Evolutionary conservation across 2,329 filamentous ascomycete genomes (phyloP).

Genomic region (Pseudocercospora cruenta): DNA sequence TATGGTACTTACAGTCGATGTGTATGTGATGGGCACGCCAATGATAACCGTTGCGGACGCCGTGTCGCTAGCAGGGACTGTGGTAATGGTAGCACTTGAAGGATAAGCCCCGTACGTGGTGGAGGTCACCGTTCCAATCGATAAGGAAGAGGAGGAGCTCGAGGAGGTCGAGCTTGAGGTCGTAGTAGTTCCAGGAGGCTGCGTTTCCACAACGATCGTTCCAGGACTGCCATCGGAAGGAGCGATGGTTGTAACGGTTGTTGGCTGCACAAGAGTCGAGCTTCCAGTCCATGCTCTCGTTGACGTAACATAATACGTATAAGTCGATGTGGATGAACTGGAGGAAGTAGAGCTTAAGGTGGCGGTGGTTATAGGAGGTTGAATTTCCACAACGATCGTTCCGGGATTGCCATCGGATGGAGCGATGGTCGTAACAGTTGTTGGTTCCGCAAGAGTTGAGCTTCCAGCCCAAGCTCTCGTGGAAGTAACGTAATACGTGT

Average conservation of each 20-base stretch:
- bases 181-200: neutral
- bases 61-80: constrained; percentile 3
- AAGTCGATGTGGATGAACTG: neutral
- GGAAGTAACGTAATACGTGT: neutral
- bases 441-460: neutral
- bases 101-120: constrained; percentile 9
- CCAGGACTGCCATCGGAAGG: neutral
- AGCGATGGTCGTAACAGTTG: constrained; percentile 9
- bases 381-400: neutral
- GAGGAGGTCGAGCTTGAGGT: neutral
- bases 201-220: neutral
- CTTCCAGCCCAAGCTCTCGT: neutral
- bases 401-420: neutral
- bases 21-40: neutral
- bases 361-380: neutral
- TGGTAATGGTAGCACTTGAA: constrained; percentile 5
- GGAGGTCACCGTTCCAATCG: neutral
- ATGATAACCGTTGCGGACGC: constrained; percentile 10
- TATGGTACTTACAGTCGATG: constrained; percentile 1
- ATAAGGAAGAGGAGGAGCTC: too few species aligned
- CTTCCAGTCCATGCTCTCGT: neutral
- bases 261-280: constrained; percentile 2
- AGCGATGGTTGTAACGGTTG: constrained; percentile 9
- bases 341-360: neutral
- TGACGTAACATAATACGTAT: neutral